Percentiles rank a stretch among this genome's conserved stretches.
phyloP scores from a whole-genome alignment of 768 basidiomycete genomes.

The Lentinula raphanica region DNA sequence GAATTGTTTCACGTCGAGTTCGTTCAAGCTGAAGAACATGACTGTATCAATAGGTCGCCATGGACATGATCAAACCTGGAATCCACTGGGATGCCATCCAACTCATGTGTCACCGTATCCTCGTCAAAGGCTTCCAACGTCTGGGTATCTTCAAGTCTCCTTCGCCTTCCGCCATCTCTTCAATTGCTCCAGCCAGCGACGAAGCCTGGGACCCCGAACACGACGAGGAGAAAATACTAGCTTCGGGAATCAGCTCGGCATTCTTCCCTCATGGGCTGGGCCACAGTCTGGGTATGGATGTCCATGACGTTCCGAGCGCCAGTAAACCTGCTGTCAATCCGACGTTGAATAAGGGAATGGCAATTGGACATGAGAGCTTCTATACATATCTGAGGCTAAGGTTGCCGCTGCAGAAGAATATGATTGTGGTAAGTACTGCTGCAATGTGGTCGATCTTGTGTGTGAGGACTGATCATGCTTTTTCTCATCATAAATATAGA shows the following conservation, averaged over 20 bases:
- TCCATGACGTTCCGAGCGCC: slow-evolving; percentile 87
- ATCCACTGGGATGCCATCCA: slow-evolving; percentile 90
- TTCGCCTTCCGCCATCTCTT: slow-evolving; percentile 19
- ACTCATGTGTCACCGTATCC: slow-evolving; percentile 71
- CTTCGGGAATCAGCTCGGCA: slow-evolving; percentile 70
- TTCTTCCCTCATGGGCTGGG: slow-evolving; percentile 96
- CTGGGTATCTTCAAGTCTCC: slow-evolving; percentile 81
- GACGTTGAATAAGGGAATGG: slow-evolving; percentile 35
- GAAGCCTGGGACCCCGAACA: slow-evolving; percentile 50
- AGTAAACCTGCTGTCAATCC: slow-evolving; percentile 62
- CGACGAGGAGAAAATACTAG: slow-evolving; percentile 61
- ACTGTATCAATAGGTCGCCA: slow-evolving; percentile 60
- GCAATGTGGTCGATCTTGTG: not conserved
- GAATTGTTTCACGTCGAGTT: too few species aligned
- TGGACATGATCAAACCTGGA: slow-evolving; percentile 67
- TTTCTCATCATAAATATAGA: slow-evolving; percentile 41
- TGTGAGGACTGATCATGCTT: not conserved
- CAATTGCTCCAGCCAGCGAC: slow-evolving; percentile 13
- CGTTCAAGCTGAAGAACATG: too few species aligned
- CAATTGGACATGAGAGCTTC: slow-evolving; percentile 53
- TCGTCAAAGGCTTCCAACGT: slow-evolving; percentile 76
- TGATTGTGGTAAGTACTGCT: slow-evolving; percentile 71
- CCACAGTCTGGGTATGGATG: slow-evolving; percentile 89
- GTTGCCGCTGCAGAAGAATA: slow-evolving; percentile 64
- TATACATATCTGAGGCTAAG: slow-evolving; percentile 79